Conservation (phyloP, 495 filamentous ascomycete genomes). For the Immersiella caudata region DNA sequence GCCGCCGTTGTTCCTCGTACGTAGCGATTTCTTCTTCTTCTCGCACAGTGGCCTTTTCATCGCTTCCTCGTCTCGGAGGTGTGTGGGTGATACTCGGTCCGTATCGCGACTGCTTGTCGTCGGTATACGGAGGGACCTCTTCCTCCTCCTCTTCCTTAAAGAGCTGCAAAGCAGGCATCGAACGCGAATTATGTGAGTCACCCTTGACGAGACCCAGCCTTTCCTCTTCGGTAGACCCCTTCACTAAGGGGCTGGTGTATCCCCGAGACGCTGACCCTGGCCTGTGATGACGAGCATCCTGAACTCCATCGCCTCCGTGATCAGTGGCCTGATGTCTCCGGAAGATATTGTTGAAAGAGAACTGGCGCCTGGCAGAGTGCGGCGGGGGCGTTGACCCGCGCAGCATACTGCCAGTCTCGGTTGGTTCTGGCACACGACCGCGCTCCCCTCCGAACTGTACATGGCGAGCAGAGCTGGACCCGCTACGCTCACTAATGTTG, state of each 20-base stretch:
- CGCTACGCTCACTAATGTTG: slow-evolving; percentile 39
- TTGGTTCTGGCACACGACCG: slow-evolving; percentile 20
- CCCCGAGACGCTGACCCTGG: slow-evolving; percentile 53
- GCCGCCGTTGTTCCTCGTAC: slow-evolving; percentile 16
- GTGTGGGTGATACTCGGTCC: slow-evolving; percentile 47
- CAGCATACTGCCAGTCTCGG: slow-evolving; percentile 32
- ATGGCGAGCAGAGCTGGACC: slow-evolving; percentile 42
- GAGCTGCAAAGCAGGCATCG: slow-evolving; percentile 43
- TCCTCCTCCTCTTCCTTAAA: slow-evolving; percentile 43
- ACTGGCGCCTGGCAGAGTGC: slow-evolving; percentile 70
- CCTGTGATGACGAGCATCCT: slow-evolving; percentile 35
- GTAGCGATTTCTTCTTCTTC: slow-evolving; percentile 2
- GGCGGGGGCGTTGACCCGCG: slow-evolving; percentile 53
- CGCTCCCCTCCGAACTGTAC: slow-evolving; percentile 43
- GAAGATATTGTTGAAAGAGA: slow-evolving; percentile 88
- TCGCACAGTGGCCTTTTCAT: slow-evolving; percentile 5
- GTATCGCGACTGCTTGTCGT: slow-evolving; percentile 43
- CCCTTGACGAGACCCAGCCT: slow-evolving; percentile 82
- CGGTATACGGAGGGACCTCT: slow-evolving; percentile 36
- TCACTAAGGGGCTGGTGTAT: slow-evolving; percentile 49
- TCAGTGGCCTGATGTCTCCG: slow-evolving; percentile 48
- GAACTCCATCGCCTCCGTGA: slow-evolving; percentile 41
- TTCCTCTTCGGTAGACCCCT: slow-evolving; percentile 82
- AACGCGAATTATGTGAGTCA: slow-evolving; percentile 57
- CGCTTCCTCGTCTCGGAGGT: slow-evolving; percentile 23